These are phyloP conservation scores for Geotrichum ghanense DNA, from an alignment of 805 yeast species.

Conservation along the genomic window DNA sequence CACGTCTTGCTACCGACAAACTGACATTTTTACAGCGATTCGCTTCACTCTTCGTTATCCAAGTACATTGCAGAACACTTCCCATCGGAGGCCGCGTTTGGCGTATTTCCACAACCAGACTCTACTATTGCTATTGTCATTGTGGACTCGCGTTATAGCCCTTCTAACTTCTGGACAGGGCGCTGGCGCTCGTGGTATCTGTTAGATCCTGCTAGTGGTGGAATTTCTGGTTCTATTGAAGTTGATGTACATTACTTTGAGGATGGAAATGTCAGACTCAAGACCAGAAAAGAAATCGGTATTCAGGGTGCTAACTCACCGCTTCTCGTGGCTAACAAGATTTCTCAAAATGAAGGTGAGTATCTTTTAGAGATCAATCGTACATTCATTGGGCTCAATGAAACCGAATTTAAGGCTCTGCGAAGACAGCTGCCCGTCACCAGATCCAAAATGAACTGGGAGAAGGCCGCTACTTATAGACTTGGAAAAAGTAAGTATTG, in stretches of 20 bases:
- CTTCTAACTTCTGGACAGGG: constrained; percentile 79
- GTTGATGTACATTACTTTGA: constrained; percentile 88
- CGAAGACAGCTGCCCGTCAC: constrained; percentile 90
- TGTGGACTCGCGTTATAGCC: constrained; percentile 60
- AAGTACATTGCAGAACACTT: constrained; percentile 54
- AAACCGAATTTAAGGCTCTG: constrained; percentile 66
- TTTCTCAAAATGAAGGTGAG: constrained; percentile 44
- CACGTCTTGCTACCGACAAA: not conserved
- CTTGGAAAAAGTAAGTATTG: constrained; percentile 38
- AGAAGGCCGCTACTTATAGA: constrained; percentile 80
- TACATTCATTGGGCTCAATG: constrained; percentile 64
- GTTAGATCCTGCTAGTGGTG: constrained; percentile 25
- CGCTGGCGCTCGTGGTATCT: constrained; percentile 67
- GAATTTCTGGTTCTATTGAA: constrained; percentile 40
- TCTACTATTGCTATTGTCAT: constrained; percentile 37
- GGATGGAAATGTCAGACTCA: constrained; percentile 87
- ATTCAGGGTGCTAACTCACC: constrained; percentile 8
- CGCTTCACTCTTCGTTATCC: constrained; percentile 24
- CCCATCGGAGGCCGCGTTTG: constrained; percentile 42
- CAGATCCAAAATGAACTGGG: constrained; percentile 89
- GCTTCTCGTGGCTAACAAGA: constrained; percentile 32
- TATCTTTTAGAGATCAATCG: constrained; percentile 49
- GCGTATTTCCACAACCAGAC: constrained; percentile 29
- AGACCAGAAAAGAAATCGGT: constrained; percentile 28
- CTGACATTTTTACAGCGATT: constrained; percentile 17